These are phyloP conservation scores for Apophysomyces sp. DNA, from an alignment of 371 early-diverging fungal species.

Conservation along the genomic window DNA sequence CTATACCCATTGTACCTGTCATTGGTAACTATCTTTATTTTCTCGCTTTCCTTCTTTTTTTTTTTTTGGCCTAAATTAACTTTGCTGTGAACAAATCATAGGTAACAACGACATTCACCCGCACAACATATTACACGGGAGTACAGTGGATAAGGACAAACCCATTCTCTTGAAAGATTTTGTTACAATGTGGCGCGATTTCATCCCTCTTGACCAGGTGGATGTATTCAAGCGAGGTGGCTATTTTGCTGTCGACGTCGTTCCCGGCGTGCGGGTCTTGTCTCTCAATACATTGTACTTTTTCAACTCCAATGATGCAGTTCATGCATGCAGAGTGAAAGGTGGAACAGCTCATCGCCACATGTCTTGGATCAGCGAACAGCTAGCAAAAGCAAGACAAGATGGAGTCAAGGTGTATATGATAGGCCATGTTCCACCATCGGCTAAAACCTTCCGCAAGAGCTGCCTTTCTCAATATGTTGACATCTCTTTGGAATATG, in stretches of 20 bases:
- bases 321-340: constrained; percentile 56
- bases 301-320: constrained; percentile 62
- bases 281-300: constrained; percentile 72
- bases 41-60: neutral
- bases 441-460: constrained; percentile 12
- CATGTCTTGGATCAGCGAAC: constrained; percentile 67
- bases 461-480: constrained; percentile 59
- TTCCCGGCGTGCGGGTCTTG: constrained; percentile 45
- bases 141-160: constrained; percentile 36
- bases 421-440: constrained; percentile 79
- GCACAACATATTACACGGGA: constrained; percentile 60
- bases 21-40: constrained; percentile 22
- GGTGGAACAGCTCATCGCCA: constrained; percentile 64
- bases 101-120: constrained; percentile 85
- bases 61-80: neutral
- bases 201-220: constrained; percentile 58
- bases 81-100: neutral
- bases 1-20: constrained; percentile 50
- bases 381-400: constrained; percentile 47
- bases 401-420: constrained; percentile 38
- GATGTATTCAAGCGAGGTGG: constrained; percentile 63
- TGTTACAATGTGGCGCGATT: constrained; percentile 46
- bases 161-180: neutral
- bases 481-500: constrained; percentile 52
- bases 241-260: constrained; percentile 64